Conservation (phyloP, 106 monocot species). For the Phalaenopsis aphrodite region DNA sequence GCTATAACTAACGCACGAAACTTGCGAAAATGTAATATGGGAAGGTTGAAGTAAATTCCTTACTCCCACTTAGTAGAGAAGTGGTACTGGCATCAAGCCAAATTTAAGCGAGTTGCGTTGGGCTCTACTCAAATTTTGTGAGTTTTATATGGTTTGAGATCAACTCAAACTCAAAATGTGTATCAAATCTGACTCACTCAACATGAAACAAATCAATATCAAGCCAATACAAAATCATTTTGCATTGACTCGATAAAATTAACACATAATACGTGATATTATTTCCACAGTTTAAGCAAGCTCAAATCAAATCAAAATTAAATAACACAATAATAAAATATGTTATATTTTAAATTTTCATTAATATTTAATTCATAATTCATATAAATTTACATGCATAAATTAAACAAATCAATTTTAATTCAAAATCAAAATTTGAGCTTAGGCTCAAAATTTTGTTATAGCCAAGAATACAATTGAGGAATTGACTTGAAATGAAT, state of each 20-base stretch:
- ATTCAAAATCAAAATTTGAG: not conserved
- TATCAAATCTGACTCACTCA: too few species aligned
- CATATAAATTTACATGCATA: not conserved
- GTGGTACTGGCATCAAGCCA: not conserved
- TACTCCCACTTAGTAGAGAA: not conserved
- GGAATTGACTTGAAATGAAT: not conserved
- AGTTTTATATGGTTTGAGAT: not conserved
- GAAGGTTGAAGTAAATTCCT: not conserved
- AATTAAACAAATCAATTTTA: not conserved
- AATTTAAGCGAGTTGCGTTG: not conserved
- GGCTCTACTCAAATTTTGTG: not conserved
- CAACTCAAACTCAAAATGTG: not conserved
- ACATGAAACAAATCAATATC: too few species aligned
- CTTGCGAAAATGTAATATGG: not conserved
- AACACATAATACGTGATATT: too few species aligned
- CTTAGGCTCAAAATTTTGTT: not conserved
- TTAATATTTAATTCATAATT: not conserved
- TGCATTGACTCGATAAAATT: too few species aligned
- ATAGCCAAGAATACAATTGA: not conserved
- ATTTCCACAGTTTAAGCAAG: too few species aligned
- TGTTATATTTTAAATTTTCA: too few species aligned
- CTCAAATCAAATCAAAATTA: too few species aligned
- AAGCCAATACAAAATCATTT: too few species aligned
- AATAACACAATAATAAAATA: too few species aligned
- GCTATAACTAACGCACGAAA: too few species aligned